These are phyloP conservation scores for Exidia glandulosa DNA, from an alignment of 768 basidiomycete genomes.

Conservation along the genomic window DNA sequence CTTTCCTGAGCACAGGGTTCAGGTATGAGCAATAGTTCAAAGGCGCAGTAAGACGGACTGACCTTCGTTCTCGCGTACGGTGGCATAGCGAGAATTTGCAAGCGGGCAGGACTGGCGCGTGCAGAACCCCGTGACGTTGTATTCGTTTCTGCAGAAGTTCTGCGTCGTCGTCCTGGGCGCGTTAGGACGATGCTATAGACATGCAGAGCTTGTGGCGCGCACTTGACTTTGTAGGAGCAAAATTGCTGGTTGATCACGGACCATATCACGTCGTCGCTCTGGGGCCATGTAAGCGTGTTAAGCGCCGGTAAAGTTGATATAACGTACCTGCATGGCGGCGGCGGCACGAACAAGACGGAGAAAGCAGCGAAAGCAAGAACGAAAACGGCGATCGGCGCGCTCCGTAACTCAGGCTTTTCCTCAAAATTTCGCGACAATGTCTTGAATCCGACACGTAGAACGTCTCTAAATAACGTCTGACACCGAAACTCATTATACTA, in stretches of 20 bases:
- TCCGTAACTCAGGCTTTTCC: background rate
- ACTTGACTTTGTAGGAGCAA: slow-evolving; percentile 99
- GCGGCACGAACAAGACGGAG: too few relatives aligned
- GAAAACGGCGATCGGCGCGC: background rate
- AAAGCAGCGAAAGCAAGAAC: background rate
- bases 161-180: slow-evolving; percentile 73
- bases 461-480: too few relatives aligned
- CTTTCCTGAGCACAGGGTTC: slow-evolving; percentile 37
- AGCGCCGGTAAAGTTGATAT: background rate
- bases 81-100: slow-evolving; percentile 96
- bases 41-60: slow-evolving; percentile 1
- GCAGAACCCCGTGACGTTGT: slow-evolving; percentile 95
- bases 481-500: too few relatives aligned
- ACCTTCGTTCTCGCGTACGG: slow-evolving; percentile 96
- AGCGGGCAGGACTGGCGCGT: slow-evolving; percentile 91
- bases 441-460: too few relatives aligned
- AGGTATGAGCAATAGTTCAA: background rate
- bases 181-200: slow-evolving; percentile 2
- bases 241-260: slow-evolving; percentile 88
- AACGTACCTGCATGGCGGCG: background rate
- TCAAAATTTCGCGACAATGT: too few relatives aligned
- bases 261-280: slow-evolving; percentile 99
- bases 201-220: slow-evolving; percentile 17
- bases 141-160: slow-evolving; percentile 98
- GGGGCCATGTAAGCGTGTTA: slow-evolving; percentile 13